Evolutionary conservation across 2,329 filamentous ascomycete genomes (phyloP).

Genomic region (Mycosphaerelloides madeirae): DNA sequence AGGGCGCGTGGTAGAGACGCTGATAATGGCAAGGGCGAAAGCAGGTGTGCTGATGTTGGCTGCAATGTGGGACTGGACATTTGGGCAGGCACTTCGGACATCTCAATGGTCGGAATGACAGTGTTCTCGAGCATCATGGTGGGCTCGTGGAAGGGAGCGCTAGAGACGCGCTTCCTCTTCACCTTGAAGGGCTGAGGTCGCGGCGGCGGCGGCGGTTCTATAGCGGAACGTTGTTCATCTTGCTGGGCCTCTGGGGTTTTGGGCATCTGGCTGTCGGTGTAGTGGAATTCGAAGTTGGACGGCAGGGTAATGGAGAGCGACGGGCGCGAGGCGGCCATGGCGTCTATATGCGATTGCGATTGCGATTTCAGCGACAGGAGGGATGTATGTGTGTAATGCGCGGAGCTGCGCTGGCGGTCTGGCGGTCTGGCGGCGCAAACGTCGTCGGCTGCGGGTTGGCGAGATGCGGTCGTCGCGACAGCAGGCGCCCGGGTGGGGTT

Average conservation of each 20-base stretch:
- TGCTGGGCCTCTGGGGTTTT: conserved; percentile 38
- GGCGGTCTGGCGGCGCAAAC: too few species aligned
- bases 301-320: conserved; percentile 49
- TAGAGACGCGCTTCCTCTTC: conserved; percentile 40
- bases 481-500: neutral
- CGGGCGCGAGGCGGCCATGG: conserved; percentile 38
- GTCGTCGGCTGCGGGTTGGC: neutral
- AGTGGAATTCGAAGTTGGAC: conserved; percentile 48
- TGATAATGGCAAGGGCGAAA: conserved; percentile 38
- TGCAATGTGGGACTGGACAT: conserved; percentile 27
- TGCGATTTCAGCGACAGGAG: neutral
- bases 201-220: conserved; percentile 41
- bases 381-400: neutral
- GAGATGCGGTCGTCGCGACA: neutral
- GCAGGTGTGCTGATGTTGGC: conserved; percentile 33
- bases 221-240: conserved; percentile 19
- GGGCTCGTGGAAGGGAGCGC: conserved; percentile 15
- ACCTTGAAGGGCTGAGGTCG: conserved; percentile 47
- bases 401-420: too few species aligned
- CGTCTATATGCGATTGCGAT: conserved; percentile 4
- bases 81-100: conserved; percentile 35
- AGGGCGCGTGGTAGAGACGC: conserved; percentile 33
- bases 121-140: conserved; percentile 23
- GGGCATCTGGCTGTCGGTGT: conserved; percentile 38
- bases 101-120: conserved; percentile 49